Base-by-base conservation (phyloP, 176 grass and related monocot species). In the Stipa capillata region DNA sequence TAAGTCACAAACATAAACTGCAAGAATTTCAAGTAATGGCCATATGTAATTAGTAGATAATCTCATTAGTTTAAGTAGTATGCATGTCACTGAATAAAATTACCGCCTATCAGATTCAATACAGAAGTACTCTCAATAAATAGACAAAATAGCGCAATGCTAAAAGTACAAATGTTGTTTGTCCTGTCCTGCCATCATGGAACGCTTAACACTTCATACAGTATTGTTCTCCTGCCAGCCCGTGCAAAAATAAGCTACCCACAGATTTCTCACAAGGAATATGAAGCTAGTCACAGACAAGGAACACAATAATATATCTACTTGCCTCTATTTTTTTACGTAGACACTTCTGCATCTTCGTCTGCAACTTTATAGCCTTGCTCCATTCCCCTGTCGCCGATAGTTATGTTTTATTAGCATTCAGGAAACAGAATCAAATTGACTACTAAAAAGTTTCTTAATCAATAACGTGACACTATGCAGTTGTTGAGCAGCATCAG, bases 301-400 rank as follows among this genome's bases (percentile, higher is more conserved):
- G 25, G 55, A 28, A 59, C 25, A 2, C 3, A 29, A 70, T 53
- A 60, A 49, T 37, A 4, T 24, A 66, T 60, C 56, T 8, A 71
- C 68, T 83, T 79, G 44, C 90, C 90, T 92, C 90, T 73, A 93
- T 67, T 73, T 93, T 87, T 87, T 93, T 84, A 20, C 79, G 81
- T 15, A 93, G 79, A 40, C 81, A 76, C 39, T 93, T 93, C 44
- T 93, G 91, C 33, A 93, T 87, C 84, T 93, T 87, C 91, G 90
- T 74, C 35, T 93, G 91, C 71, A 93, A 86, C 69, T 90, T 90
- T 50, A 90, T 55, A 82, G 87, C 87, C 78, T 93, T 72, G n/a
- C 65, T 90, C 80, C 56, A 90, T 74, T 27, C 85, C 85, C 29
- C 91, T 93, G 81, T 16, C 49, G 45, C 33, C 41, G 10, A 60